A percentile compares a stretch with the other conserved stretches of the same genome.
Conservation (phyloP, 2,329 filamentous ascomycete genomes). For the Monosporascus sp. region DNA sequence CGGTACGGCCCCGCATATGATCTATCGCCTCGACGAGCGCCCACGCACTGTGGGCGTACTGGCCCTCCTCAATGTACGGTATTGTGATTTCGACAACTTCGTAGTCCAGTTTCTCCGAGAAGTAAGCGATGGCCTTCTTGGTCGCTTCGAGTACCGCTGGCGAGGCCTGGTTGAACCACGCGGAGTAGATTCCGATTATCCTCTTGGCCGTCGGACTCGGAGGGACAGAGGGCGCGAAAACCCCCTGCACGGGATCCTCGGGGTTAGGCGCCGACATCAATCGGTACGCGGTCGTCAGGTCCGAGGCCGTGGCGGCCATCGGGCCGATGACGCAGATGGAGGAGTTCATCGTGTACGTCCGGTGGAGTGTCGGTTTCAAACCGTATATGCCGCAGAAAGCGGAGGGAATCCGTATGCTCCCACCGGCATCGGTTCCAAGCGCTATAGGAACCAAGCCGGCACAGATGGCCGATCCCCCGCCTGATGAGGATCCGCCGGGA, state of each 20-base stretch:
- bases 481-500: constrained; percentile 75
- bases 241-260: constrained; percentile 49
- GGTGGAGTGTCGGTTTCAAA: constrained; percentile 71
- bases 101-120: constrained; percentile 42
- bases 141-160: constrained; percentile 57
- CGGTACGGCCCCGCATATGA: constrained; percentile 35
- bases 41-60: constrained; percentile 70
- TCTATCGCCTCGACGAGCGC: constrained; percentile 68
- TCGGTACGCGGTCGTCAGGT: constrained; percentile 78
- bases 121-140: constrained; percentile 50
- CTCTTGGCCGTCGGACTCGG: constrained; percentile 41
- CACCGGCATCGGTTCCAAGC: constrained; percentile 70
- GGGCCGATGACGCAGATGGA: constrained; percentile 64
- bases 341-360: constrained; percentile 52
- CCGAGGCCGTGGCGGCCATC: constrained; percentile 68
- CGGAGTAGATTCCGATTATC: constrained; percentile 62
- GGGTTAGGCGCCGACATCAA: constrained; percentile 70
- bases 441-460: constrained; percentile 70
- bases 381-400: constrained; percentile 77
- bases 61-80: constrained; percentile 63
- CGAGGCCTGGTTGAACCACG: constrained; percentile 67
- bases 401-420: constrained; percentile 68
- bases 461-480: constrained; percentile 64
- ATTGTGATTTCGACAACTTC: constrained; percentile 54
- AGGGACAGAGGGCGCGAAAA: constrained; percentile 56